Evolutionary conservation across 2,329 filamentous ascomycete species (phyloP).

Genomic region (Pleurostoma richardsiae): DNA sequence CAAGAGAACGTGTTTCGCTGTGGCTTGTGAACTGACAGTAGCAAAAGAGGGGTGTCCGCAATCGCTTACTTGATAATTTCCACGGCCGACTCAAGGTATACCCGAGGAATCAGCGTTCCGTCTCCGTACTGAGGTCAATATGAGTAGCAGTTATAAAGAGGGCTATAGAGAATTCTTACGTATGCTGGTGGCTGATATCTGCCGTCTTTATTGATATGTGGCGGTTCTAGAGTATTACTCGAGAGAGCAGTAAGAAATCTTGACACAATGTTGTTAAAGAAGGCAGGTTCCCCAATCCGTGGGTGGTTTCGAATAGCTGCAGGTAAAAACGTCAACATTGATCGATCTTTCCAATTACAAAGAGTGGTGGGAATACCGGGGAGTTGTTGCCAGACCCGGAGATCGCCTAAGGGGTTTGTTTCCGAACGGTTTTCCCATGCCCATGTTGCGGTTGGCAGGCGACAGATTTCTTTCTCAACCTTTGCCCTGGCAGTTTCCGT

Average conservation of each 20-base stretch:
- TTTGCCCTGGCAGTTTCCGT: conserved; percentile 11
- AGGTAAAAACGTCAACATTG: background rate
- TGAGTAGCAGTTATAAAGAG: background rate
- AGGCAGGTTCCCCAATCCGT: conserved; percentile 11
- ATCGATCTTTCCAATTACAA: no score
- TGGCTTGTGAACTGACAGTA: background rate
- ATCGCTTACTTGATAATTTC: conserved; percentile 12
- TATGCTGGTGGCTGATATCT: conserved; percentile 15
- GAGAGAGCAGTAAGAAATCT: conserved; percentile 15
- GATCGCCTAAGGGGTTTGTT: conserved; percentile 12
- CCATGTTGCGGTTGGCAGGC: conserved; percentile 16
- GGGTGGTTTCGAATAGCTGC: conserved; percentile 14
- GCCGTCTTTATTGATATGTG: conserved; percentile 11
- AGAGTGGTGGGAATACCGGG: conserved; percentile 7
- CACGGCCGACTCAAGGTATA: conserved; percentile 16
- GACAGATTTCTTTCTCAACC: conserved; percentile 15
- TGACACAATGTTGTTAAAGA: conserved; percentile 19
- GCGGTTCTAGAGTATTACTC: conserved; percentile 10
- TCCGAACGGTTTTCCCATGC: conserved; percentile 15
- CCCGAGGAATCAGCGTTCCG: conserved; percentile 13
- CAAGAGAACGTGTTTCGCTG: conserved; percentile 9
- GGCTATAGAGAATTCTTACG: conserved; percentile 3
- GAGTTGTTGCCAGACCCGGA: conserved; percentile 15
- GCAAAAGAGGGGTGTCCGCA: background rate
- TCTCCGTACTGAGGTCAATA: conserved; percentile 13